phyloP scores from a whole-genome alignment of 106 monocot genomes.

The Acorus gramineus region DNA sequence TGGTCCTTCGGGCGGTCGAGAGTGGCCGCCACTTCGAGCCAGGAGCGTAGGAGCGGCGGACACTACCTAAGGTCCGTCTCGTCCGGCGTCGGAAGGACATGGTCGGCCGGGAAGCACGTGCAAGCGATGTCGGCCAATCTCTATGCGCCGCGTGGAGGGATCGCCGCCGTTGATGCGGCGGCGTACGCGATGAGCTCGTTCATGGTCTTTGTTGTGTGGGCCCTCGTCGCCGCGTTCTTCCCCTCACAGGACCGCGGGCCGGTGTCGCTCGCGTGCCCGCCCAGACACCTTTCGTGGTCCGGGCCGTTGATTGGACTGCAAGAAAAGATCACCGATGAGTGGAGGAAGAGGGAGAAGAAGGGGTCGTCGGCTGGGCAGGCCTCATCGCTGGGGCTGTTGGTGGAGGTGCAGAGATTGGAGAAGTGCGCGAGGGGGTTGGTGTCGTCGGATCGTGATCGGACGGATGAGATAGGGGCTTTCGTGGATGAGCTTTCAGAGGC shows the following conservation, averaged over 20 bases:
- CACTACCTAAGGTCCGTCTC: conserved; percentile 2
- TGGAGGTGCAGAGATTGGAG: conserved; percentile 53
- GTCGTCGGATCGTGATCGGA: background rate
- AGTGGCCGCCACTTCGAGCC: too few relatives aligned
- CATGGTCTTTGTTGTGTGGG: conserved; percentile 50
- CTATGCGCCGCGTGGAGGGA: conserved; percentile 15
- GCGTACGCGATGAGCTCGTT: conserved; percentile 57
- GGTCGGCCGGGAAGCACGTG: conserved; percentile 32
- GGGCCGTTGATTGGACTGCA: conserved; percentile 34
- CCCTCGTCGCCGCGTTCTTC: conserved; percentile 36
- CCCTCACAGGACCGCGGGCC: conserved; percentile 4
- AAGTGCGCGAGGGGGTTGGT: conserved; percentile 21
- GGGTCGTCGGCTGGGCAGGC: background rate
- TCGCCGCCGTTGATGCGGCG: conserved; percentile 19
- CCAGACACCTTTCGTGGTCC: conserved; percentile 41
- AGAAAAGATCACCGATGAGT: conserved; percentile 49
- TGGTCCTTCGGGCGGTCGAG: conserved; percentile 13
- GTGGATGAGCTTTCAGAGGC: conserved; percentile 40
- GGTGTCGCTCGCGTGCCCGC: conserved; percentile 1
- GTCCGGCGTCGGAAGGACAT: conserved; percentile 18
- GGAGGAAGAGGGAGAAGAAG: conserved; percentile 27
- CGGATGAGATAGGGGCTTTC: conserved; percentile 5
- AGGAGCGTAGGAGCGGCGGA: background rate
- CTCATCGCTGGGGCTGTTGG: conserved; percentile 26
- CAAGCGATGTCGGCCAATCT: conserved; percentile 24